Percentiles rank a stretch among this genome's conserved stretches.
These are phyloP conservation scores for Russula foetens DNA, from an alignment of 768 basidiomycete genomes.

Conservation along the genomic window DNA sequence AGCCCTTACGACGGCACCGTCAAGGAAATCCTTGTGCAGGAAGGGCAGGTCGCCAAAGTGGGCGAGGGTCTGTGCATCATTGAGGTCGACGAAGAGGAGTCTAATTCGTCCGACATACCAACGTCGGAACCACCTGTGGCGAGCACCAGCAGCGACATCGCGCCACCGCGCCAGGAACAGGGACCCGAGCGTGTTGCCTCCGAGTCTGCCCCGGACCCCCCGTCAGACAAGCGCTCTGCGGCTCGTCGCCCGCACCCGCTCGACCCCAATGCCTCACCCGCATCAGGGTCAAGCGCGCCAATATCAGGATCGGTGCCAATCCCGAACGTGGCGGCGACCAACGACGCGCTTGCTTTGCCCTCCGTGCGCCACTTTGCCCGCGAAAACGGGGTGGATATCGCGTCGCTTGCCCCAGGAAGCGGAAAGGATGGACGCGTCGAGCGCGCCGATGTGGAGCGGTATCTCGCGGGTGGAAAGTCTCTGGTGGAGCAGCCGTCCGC, in stretches of 20 bases:
- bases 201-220: neutral
- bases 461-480: conserved; percentile 30
- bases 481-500: conserved; percentile 10
- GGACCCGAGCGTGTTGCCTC: neutral
- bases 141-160: neutral
- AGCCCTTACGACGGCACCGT: conserved; percentile 76
- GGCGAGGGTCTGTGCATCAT: conserved; percentile 72
- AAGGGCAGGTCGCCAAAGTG: conserved; percentile 80
- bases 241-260: conserved; percentile 45
- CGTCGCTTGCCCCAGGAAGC: conserved; percentile 50
- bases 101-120: conserved; percentile 17
- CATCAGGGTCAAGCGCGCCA: neutral
- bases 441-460: conserved; percentile 63
- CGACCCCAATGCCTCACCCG: conserved; percentile 43
- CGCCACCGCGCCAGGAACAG: conserved; percentile 3
- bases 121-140: neutral
- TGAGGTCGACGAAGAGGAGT: conserved; percentile 60
- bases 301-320: neutral
- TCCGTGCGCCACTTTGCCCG: conserved; percentile 74
- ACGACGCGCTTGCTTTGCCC: conserved; percentile 59
- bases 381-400: conserved; percentile 53
- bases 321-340: conserved; percentile 11
- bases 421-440: conserved; percentile 71
- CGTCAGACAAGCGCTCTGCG: neutral
- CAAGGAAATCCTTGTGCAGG: conserved; percentile 62